phyloP scores from a whole-genome alignment of 352 stramenopile species.

The Peronospora destructor region DNA sequence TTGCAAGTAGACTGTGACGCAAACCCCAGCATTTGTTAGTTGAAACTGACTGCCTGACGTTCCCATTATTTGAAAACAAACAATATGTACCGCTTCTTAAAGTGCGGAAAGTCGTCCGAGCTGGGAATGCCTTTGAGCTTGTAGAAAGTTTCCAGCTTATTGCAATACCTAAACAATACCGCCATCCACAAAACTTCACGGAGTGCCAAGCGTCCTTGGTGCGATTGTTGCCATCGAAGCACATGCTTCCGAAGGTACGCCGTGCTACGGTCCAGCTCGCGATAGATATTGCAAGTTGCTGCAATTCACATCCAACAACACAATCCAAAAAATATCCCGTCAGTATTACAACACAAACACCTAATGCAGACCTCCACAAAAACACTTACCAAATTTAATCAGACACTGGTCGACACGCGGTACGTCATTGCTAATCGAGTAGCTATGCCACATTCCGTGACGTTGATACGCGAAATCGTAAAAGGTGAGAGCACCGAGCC shows the following conservation, averaged over 20 bases:
- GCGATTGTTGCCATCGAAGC: constrained; percentile 63
- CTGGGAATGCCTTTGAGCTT: constrained; percentile 69
- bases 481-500: constrained; percentile 71
- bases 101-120: constrained; percentile 54
- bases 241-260: constrained; percentile 77
- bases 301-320: not conserved
- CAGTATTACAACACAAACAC: constrained; percentile 1
- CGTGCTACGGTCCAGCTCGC: constrained; percentile 73
- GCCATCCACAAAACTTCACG: constrained; percentile 79
- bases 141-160: constrained; percentile 78
- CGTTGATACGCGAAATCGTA: constrained; percentile 85
- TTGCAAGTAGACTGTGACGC: constrained; percentile 28
- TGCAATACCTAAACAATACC: constrained; percentile 74
- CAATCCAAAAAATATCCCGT: not conserved
- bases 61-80: not conserved
- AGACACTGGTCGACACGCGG: constrained; percentile 64
- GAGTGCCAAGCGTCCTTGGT: constrained; percentile 61
- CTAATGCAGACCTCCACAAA: not conserved
- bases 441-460: constrained; percentile 83
- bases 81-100: constrained; percentile 52
- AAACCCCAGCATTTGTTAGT: constrained; percentile 4
- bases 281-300: constrained; percentile 83
- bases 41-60: not conserved
- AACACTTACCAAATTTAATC: constrained; percentile 64
- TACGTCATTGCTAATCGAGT: constrained; percentile 62